Evolutionary conservation across 164 flowering plant species (phyloP).

Genomic region (Paratinospora sagittata): DNA sequence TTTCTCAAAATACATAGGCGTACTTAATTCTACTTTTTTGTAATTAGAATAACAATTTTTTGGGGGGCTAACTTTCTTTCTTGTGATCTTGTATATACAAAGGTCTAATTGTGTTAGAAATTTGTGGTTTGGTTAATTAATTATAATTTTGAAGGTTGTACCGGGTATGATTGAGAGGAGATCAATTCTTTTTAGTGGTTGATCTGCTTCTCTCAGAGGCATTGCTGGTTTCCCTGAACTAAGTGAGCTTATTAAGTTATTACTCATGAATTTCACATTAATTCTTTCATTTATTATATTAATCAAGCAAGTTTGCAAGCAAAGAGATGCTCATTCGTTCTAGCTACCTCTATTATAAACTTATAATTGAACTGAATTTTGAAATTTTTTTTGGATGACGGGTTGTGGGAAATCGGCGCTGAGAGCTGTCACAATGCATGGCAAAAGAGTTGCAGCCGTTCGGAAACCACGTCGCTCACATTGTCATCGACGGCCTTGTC

Average conservation of each 20-base stretch:
- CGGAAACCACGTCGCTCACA: slow-evolving; percentile 86
- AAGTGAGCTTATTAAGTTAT: slow-evolving; percentile 34
- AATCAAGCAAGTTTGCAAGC: too few relatives aligned
- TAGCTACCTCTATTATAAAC: too few relatives aligned
- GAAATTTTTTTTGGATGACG: slow-evolving; percentile 16
- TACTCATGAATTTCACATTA: neutral
- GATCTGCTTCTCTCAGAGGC: slow-evolving; percentile 74
- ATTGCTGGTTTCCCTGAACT: slow-evolving; percentile 67
- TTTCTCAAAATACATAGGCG: too few relatives aligned
- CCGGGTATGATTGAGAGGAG: slow-evolving; percentile 93
- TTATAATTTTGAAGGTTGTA: slow-evolving; percentile 40
- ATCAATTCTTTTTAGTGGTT: slow-evolving; percentile 86
- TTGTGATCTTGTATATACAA: too few relatives aligned
- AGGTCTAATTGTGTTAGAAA: too few relatives aligned
- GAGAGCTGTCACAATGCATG: slow-evolving; percentile 82
- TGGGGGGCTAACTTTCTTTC: too few relatives aligned
- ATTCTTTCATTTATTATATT: too few relatives aligned
- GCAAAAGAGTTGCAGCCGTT: slow-evolving; percentile 68
- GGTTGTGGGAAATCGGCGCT: slow-evolving; percentile 92
- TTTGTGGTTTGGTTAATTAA: too few relatives aligned
- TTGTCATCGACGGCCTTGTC: slow-evolving; percentile 75
- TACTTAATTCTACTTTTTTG: too few relatives aligned
- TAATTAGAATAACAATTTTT: too few relatives aligned
- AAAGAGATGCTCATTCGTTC: too few relatives aligned
- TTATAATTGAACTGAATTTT: too few relatives aligned